Conservation (phyloP, 2,329 filamentous ascomycete species). For the Pyrenophora teres region DNA sequence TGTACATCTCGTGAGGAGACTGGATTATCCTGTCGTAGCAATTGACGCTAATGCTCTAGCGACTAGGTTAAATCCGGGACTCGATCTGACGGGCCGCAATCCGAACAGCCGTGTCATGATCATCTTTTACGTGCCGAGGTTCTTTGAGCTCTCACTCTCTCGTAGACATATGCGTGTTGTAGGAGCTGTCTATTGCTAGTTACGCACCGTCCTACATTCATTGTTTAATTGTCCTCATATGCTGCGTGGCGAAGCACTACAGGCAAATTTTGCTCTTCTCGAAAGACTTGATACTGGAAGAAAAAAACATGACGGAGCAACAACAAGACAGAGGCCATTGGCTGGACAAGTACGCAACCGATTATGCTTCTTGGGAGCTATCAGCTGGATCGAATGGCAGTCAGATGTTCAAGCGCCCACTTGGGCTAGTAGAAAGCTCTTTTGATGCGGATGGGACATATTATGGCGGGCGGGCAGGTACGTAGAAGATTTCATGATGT, state of each 20-base stretch:
- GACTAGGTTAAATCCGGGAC: not conserved
- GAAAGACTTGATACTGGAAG: not conserved
- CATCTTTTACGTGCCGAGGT: not conserved
- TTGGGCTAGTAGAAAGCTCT: conserved; percentile 52
- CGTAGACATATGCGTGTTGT: not conserved
- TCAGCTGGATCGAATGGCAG: conserved; percentile 14
- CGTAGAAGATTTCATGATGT: not conserved
- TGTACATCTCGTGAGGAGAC: too few relatives aligned
- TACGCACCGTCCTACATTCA: not conserved
- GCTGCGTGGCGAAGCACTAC: not conserved
- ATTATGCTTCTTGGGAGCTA: conserved; percentile 46
- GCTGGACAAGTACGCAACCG: conserved; percentile 48
- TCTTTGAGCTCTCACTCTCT: not conserved
- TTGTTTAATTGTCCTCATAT: too few relatives aligned
- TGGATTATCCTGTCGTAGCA: not conserved
- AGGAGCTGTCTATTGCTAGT: too few relatives aligned
- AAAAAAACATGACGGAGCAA: not conserved
- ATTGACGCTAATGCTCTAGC: conserved; percentile 7
- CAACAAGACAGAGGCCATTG: conserved; percentile 32
- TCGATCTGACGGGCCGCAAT: not conserved
- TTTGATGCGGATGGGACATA: conserved; percentile 53
- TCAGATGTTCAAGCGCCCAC: conserved; percentile 41
- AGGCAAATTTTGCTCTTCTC: not conserved
- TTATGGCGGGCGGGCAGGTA: conserved; percentile 50
- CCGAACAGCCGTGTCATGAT: not conserved